Evolutionary conservation across 495 filamentous ascomycete genomes (phyloP), one percentile per base, ranked within the genome.

Genomic region (Penicillium alfredii): DNA sequence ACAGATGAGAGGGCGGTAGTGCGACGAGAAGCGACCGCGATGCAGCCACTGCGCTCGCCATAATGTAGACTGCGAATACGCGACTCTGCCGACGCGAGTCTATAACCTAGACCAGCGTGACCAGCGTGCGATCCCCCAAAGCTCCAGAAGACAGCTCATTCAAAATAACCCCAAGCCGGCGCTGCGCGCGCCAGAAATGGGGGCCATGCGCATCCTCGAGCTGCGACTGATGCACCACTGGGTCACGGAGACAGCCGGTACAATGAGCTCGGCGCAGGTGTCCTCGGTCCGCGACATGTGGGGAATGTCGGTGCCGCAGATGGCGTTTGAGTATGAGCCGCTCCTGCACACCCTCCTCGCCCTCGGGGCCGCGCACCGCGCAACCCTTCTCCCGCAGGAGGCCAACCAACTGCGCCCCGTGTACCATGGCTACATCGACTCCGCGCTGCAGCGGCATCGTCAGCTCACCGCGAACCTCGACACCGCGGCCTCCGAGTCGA

Each of bases 281-380:
- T 15, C 28, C 3, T 30, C 40, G 4, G 44, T 45, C 17, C 34
- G 29, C 18, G 27, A 43, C 7, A 52, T 47, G 44, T 53, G 50
- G 50, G 41, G 28, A 26, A 16, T 49, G 6, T 31, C 41, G 13
- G 48, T 51, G 3, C 51, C 51, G 8, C 26, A 48, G 10, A 42
- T 55, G 51, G 44, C 51, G 6, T 51, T 55, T 22, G 51, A 55
- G 14, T 48, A 51, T 19, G 38, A 51, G 29, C 47, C 47, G 19
- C 51, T 55, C 28, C 40, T 51, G 12, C 48, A 55, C 35, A 52
- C 48, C n/a, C 25, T 55, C 20, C 44, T 51, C 17, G 51, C 47
- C 4, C 9, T 51, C n/a, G 35, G 44, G 0, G 51, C 47, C 10
- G 47, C 44, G 4, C 47, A 55, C 15, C 47, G 50, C 6, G 32